Evolutionary conservation across 106 monocot species (phyloP).

Genomic region (Allium cepa): DNA sequence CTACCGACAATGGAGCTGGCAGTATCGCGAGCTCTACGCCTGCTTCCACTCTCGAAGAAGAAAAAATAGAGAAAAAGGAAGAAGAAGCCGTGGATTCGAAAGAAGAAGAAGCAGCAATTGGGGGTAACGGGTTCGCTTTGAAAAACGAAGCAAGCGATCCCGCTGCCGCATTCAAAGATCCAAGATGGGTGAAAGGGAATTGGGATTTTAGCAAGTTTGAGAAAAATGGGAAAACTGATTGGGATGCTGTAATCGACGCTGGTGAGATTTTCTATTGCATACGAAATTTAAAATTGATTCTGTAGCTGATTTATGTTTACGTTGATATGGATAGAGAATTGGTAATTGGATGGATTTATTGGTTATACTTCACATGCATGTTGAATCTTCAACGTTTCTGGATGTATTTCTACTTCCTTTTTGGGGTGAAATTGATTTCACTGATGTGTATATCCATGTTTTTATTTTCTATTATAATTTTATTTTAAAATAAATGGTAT

Average conservation of each 20-base stretch:
- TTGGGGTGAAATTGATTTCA: background rate
- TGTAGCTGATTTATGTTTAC: background rate
- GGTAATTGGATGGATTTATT: background rate
- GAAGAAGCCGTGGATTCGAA: conserved; percentile 3
- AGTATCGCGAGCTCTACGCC: conserved; percentile 9
- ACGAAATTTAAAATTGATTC: background rate
- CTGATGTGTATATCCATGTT: background rate
- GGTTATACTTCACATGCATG: background rate
- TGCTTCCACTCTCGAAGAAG: background rate
- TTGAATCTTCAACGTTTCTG: background rate
- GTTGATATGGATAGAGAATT: background rate
- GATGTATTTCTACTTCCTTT: background rate
- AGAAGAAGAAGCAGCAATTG: background rate
- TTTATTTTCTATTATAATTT: too few relatives aligned
- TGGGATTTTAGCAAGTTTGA: conserved; percentile 66
- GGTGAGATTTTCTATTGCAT: conserved; percentile 20
- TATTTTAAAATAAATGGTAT: too few relatives aligned
- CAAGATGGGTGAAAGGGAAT: conserved; percentile 62
- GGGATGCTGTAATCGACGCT: conserved; percentile 84
- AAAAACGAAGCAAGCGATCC: background rate
- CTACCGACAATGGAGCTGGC: conserved; percentile 21
- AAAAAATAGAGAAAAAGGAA: conserved; percentile 9
- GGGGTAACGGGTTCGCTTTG: conserved; percentile 4
- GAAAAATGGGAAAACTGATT: conserved; percentile 46
- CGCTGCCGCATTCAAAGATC: conserved; percentile 31